These are phyloP conservation scores for Cladophialophora carrionii DNA, from an alignment of 2,329 filamentous ascomycete species.

Conservation along the genomic window DNA sequence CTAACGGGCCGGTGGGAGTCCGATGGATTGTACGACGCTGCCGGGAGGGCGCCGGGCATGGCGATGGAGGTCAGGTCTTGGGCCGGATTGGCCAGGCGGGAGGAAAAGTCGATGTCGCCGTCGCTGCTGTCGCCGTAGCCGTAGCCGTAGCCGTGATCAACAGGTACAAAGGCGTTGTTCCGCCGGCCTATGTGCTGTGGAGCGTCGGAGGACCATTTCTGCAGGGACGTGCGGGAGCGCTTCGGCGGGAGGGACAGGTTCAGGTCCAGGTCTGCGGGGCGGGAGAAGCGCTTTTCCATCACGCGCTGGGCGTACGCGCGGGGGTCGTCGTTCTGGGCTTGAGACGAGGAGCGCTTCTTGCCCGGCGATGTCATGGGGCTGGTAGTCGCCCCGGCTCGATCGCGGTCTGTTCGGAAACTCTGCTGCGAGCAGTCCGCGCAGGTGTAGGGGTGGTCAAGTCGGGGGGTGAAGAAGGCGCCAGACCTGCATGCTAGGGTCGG, in stretches of 20 bases:
- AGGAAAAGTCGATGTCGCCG: not conserved
- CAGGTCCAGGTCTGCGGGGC: not conserved
- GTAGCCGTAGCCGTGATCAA: not conserved
- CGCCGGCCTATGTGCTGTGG: conserved; percentile 19
- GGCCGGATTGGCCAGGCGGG: conserved; percentile 1
- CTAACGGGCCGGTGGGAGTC: too few species aligned
- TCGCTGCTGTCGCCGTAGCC: too few species aligned
- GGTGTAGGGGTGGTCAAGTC: not conserved
- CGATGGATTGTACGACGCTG: not conserved
- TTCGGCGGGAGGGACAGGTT: conserved; percentile 3
- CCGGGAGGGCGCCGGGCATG: conserved; percentile 16
- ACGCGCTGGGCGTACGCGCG: not conserved
- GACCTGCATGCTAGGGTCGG: not conserved
- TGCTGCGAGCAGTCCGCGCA: not conserved
- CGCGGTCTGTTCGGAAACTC: not conserved
- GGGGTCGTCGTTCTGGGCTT: not conserved
- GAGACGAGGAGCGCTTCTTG: conserved; percentile 4
- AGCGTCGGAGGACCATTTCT: conserved; percentile 8
- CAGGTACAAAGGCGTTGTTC: conserved; percentile 4
- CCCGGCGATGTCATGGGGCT: not conserved
- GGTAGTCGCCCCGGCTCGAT: not conserved
- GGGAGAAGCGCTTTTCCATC: conserved; percentile 1
- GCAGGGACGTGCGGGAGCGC: conserved; percentile 3
- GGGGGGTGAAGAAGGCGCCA: not conserved
- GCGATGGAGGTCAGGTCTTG: conserved; percentile 19